Conservation (phyloP, 805 yeast genomes). For the Sugiyamaella boreocaroliniensis region DNA sequence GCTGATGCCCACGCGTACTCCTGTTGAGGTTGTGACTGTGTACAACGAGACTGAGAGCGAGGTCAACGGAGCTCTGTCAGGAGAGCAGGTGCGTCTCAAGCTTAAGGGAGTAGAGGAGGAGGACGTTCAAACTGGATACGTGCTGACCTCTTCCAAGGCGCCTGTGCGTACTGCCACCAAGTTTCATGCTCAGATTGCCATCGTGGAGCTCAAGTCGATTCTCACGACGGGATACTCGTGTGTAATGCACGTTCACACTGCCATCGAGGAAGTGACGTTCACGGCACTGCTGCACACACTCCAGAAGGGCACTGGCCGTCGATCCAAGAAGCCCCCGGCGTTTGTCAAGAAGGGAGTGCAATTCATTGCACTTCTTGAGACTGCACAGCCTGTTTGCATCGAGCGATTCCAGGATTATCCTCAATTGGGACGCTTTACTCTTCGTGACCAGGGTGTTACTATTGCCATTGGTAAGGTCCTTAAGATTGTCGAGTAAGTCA, state of each 20-base stretch:
- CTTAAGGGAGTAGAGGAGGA: constrained; percentile 96
- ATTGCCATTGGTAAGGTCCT: constrained; percentile 98
- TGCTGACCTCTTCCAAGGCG: constrained; percentile 72
- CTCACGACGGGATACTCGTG: constrained; percentile 93
- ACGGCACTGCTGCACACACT: constrained; percentile 81
- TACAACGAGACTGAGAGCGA: constrained; percentile 95
- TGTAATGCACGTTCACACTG: constrained; percentile 98
- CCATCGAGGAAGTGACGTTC: constrained; percentile 89
- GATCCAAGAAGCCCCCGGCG: constrained; percentile 94
- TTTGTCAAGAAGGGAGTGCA: constrained; percentile 99
- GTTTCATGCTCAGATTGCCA: constrained; percentile 94
- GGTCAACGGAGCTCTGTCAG: constrained; percentile 82
- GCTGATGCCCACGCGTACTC: constrained; percentile 85
- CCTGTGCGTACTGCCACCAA: constrained; percentile 88
- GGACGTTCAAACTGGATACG: constrained; percentile 87
- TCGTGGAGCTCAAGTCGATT: constrained; percentile 92
- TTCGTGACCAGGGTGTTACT: constrained; percentile 97
- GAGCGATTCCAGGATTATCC: constrained; percentile 90
- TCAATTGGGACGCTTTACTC: constrained; percentile 94
- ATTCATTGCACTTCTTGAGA: constrained; percentile 85
- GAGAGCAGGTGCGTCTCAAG: constrained; percentile 94
- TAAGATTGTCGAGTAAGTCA: constrained; percentile 49
- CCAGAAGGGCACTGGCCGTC: constrained; percentile 95
- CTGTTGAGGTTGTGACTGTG: constrained; percentile 79
- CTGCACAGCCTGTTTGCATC: constrained; percentile 82